Percentiles rank a stretch among this genome's conserved stretches.
Evolutionary conservation across 2,329 filamentous ascomycete species (phyloP).

Genomic region (Exophiala alcalophila): DNA sequence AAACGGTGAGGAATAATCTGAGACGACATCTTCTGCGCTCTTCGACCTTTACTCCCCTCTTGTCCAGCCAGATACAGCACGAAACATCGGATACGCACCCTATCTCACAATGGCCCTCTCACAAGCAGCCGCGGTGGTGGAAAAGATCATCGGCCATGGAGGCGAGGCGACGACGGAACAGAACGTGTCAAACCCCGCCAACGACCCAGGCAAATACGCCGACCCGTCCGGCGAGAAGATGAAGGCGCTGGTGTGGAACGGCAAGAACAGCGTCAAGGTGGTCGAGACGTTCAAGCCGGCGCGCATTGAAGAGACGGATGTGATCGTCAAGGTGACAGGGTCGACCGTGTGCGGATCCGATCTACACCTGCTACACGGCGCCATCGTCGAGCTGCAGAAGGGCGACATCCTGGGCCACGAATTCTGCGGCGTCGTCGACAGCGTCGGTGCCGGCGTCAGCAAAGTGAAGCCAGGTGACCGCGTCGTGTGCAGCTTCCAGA

Average conservation of each 20-base stretch:
- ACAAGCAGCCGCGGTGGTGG: slow-evolving; percentile 65
- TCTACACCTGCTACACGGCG: slow-evolving; percentile 51
- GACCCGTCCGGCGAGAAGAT: slow-evolving; percentile 60
- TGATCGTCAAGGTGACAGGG: slow-evolving; percentile 74
- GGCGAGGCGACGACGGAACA: slow-evolving; percentile 64
- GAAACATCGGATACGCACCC: not conserved
- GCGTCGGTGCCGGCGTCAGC: slow-evolving; percentile 55
- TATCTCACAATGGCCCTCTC: slow-evolving; percentile 53
- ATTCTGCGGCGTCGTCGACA: slow-evolving; percentile 52
- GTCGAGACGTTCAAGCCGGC: slow-evolving; percentile 68
- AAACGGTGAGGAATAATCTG: not conserved
- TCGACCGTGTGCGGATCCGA: slow-evolving; percentile 62
- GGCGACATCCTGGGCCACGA: slow-evolving; percentile 66
- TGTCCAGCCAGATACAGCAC: not conserved
- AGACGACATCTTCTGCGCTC: not conserved
- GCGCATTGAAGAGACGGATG: slow-evolving; percentile 69
- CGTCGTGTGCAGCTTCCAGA: slow-evolving; percentile 84
- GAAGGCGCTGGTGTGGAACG: slow-evolving; percentile 79
- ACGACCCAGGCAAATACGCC: slow-evolving; percentile 51
- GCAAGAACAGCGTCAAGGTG: slow-evolving; percentile 75
- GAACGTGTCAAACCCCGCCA: slow-evolving; percentile 65
- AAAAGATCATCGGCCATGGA: slow-evolving; percentile 66
- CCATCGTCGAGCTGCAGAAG: slow-evolving; percentile 58
- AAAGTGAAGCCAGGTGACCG: slow-evolving; percentile 60
- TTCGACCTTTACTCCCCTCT: not conserved